These are phyloP conservation scores for Microsporum audouinii DNA, from an alignment of 2,329 filamentous ascomycete species.

Conservation along the genomic window DNA sequence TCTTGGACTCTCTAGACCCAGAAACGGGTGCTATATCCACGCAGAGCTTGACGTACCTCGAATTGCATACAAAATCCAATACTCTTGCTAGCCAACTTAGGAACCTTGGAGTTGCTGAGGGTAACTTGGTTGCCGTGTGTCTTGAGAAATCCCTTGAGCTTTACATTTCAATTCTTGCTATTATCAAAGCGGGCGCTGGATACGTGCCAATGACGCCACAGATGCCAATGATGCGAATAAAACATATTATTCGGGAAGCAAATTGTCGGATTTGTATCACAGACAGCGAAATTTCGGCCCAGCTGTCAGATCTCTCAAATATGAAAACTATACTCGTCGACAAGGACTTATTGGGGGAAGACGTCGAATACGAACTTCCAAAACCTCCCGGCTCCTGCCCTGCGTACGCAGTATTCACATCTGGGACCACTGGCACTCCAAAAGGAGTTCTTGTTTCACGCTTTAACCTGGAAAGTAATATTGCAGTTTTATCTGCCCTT, in stretches of 20 bases:
- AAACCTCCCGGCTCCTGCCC: constrained; percentile 35
- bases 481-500: constrained; percentile 52
- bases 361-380: constrained; percentile 13
- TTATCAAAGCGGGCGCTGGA: constrained; percentile 62
- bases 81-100: constrained; percentile 48
- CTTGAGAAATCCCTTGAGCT: constrained; percentile 66
- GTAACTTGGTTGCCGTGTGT: constrained; percentile 57
- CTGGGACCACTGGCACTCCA: constrained; percentile 67
- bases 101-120: constrained; percentile 36
- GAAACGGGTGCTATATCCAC: constrained; percentile 21
- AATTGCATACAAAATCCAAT: constrained; percentile 56
- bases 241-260: constrained; percentile 52
- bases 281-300: constrained; percentile 7
- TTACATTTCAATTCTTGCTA: constrained; percentile 63
- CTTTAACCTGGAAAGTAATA: constrained; percentile 62
- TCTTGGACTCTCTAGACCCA: constrained; percentile 42
- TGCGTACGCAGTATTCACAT: constrained; percentile 73
- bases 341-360: constrained; percentile 2
- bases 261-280: constrained; percentile 40
- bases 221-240: constrained; percentile 52
- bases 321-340: neutral
- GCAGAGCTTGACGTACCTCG: constrained; percentile 48
- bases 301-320: neutral
- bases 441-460: constrained; percentile 74
- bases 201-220: constrained; percentile 69